Evolutionary conservation across 1,284 basidiomycete genomes (phyloP).

Genomic region (Naganishia sp.): DNA sequence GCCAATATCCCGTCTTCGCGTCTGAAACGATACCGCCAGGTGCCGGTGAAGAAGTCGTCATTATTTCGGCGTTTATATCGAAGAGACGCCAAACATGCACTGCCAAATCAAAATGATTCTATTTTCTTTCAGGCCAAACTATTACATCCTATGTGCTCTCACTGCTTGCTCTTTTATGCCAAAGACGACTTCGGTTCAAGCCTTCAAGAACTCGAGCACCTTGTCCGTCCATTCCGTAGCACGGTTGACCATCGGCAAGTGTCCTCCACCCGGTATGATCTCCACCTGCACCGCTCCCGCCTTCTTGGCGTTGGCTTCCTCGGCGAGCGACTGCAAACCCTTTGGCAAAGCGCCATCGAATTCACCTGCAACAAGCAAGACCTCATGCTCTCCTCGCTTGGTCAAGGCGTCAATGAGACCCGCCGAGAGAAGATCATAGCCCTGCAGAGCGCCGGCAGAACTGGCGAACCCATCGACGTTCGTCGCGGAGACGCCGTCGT

Average conservation of each 20-base stretch:
- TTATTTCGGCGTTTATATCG: too few relatives aligned
- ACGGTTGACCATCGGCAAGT: constrained; percentile 55
- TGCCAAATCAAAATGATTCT: too few relatives aligned
- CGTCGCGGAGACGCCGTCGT: constrained; percentile 47
- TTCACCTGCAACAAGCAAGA: constrained; percentile 53
- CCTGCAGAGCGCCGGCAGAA: constrained; percentile 52
- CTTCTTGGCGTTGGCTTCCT: constrained; percentile 42
- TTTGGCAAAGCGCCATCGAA: constrained; percentile 54
- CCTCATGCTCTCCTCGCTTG: constrained; percentile 36
- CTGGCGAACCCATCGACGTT: constrained; percentile 52
- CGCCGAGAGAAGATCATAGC: constrained; percentile 51
- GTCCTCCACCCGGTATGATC: constrained; percentile 48
- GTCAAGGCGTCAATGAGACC: constrained; percentile 43
- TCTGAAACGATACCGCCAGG: too few relatives aligned
- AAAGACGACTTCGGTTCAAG: neutral
- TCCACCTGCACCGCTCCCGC: constrained; percentile 46
- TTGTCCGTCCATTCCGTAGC: constrained; percentile 49
- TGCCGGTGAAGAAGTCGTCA: too few relatives aligned
- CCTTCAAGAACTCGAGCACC: constrained; percentile 42
- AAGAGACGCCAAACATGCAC: too few relatives aligned
- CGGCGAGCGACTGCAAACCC: constrained; percentile 43
- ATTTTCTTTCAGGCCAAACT: too few relatives aligned
- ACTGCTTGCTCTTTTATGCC: too few relatives aligned
- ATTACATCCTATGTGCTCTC: too few relatives aligned
- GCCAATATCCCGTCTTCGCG: too few relatives aligned